Evolutionary conservation across 2,329 filamentous ascomycete genomes (phyloP).

Genomic region (Pseudogymnoascus sp.): DNA sequence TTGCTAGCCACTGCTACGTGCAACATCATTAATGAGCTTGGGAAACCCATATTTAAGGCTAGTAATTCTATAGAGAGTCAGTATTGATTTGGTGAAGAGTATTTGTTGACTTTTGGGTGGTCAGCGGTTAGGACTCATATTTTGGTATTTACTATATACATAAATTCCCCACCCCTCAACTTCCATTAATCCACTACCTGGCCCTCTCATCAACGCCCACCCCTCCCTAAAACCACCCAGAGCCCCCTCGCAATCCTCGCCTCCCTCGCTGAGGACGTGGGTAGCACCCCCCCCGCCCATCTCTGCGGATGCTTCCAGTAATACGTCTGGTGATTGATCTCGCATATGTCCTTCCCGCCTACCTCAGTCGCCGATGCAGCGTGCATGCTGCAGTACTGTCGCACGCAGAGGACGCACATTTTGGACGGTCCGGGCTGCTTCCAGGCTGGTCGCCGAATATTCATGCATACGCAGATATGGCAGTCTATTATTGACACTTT

Average conservation of each 20-base stretch:
- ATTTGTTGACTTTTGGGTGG: neutral
- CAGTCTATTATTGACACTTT: neutral
- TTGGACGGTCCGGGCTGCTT: neutral
- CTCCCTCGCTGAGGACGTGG: neutral
- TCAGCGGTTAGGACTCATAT: too few species aligned
- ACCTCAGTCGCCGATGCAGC: neutral
- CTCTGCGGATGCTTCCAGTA: neutral
- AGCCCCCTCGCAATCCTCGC: too few species aligned
- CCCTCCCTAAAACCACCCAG: too few species aligned
- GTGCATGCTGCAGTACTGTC: neutral
- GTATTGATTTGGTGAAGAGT: neutral
- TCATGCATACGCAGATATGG: neutral
- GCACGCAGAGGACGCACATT: neutral
- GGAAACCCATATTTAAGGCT: slow-evolving; percentile 7
- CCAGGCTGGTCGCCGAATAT: neutral
- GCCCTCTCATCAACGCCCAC: too few species aligned
- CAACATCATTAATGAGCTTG: slow-evolving; percentile 5
- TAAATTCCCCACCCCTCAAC: too few species aligned
- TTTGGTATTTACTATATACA: too few species aligned
- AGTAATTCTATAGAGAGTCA: slow-evolving; percentile 1
- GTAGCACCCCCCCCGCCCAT: neutral
- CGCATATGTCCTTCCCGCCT: neutral
- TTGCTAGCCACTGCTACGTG: too few species aligned
- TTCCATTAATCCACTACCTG: too few species aligned
- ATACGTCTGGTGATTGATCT: neutral